A percentile compares a stretch with the other conserved stretches of the same genome.
Evolutionary conservation across 495 filamentous ascomycete genomes (phyloP).

Genomic region (Friedmanniomyces endolithicus): DNA sequence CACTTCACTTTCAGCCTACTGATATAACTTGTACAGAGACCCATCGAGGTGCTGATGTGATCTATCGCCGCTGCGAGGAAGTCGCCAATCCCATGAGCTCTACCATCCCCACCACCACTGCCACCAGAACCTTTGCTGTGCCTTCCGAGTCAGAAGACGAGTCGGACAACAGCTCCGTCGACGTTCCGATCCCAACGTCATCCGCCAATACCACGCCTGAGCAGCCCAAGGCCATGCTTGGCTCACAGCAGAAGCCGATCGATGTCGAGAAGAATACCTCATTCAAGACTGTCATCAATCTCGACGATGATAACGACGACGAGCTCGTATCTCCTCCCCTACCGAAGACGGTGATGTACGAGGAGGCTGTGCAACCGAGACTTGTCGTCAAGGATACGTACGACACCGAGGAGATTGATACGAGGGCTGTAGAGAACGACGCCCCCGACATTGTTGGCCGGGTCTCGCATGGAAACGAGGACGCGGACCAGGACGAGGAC

Average conservation of each 20-base stretch:
- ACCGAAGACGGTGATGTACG: neutral
- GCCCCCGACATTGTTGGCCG: neutral
- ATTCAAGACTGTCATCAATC: neutral
- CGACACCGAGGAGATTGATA: neutral
- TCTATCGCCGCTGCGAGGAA: neutral
- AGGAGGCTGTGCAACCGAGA: neutral
- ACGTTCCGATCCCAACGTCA: neutral
- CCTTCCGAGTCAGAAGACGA: neutral
- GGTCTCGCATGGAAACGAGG: neutral
- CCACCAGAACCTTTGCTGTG: constrained; percentile 6
- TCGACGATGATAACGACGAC: constrained; percentile 3
- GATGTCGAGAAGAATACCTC: constrained; percentile 1
- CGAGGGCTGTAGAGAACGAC: neutral
- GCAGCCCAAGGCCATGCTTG: neutral
- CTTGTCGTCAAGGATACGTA: constrained; percentile 3
- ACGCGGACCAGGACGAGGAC: too few relatives aligned
- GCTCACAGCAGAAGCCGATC: constrained; percentile 14
- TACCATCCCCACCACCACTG: neutral
- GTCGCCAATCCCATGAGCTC: neutral
- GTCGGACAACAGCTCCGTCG: neutral
- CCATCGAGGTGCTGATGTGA: constrained; percentile 9
- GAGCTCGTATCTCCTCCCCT: neutral
- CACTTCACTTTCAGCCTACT: neutral
- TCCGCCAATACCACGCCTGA: constrained; percentile 13
- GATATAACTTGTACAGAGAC: neutral